Evolutionary conservation across 2,329 filamentous ascomycete genomes (phyloP).

Genomic region (Boeremia lycopersici): DNA sequence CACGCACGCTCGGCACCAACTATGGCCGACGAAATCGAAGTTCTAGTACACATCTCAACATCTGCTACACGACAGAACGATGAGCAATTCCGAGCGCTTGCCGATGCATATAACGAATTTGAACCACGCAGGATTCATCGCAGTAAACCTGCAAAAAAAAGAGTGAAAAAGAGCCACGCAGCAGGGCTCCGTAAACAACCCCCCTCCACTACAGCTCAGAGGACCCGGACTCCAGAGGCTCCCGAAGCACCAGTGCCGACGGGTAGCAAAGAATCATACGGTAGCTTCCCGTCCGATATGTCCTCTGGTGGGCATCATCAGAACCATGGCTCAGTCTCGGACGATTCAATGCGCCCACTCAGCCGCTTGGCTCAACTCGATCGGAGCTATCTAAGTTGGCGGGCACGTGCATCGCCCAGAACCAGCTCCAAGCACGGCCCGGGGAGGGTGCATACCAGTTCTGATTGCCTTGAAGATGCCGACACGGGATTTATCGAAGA

Average conservation of each 20-base stretch:
- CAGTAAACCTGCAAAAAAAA: background rate
- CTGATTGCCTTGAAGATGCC: slow-evolving; percentile 5
- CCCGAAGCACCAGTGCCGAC: slow-evolving; percentile 13
- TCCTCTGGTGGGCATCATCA: slow-evolving; percentile 13
- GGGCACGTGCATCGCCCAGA: slow-evolving; percentile 17
- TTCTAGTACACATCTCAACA: slow-evolving; percentile 55
- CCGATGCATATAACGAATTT: slow-evolving; percentile 50
- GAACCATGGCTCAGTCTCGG: background rate
- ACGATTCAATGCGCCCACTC: slow-evolving; percentile 15
- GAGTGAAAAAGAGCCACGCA: background rate
- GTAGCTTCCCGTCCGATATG: slow-evolving; percentile 41
- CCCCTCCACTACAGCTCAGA: background rate
- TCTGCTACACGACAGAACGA: slow-evolving; percentile 51
- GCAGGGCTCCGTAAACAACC: background rate
- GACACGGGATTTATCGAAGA: slow-evolving; percentile 48
- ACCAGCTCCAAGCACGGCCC: slow-evolving; percentile 6
- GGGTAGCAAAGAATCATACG: slow-evolving; percentile 39
- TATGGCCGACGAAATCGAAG: slow-evolving; percentile 51
- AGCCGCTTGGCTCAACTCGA: slow-evolving; percentile 38
- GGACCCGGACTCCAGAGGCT: background rate
- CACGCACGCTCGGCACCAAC: slow-evolving; percentile 7
- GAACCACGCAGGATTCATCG: slow-evolving; percentile 18
- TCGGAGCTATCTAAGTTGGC: slow-evolving; percentile 33
- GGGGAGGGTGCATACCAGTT: background rate
- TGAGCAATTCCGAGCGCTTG: slow-evolving; percentile 49